A percentile compares a stretch with the other conserved stretches of the same genome.
These are phyloP conservation scores for Globomyces pollinis-pini DNA, from an alignment of 192 early-diverging fungal genomes.

Conservation along the genomic window DNA sequence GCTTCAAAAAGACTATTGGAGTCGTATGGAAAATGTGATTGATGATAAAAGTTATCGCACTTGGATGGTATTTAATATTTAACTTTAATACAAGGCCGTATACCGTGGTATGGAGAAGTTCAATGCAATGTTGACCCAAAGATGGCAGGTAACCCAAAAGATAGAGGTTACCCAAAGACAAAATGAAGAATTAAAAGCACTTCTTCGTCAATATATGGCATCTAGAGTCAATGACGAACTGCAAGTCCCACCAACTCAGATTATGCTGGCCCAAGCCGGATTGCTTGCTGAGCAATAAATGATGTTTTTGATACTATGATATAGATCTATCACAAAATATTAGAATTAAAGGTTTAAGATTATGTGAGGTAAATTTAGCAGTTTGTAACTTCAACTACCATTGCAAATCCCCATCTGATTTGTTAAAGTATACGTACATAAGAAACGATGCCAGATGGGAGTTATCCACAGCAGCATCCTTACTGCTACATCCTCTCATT, in stretches of 20 bases:
- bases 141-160: conserved; percentile 34
- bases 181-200: conserved; percentile 43
- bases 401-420: too few relatives aligned
- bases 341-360: too few relatives aligned
- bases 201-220: conserved; percentile 47
- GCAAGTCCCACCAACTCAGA: conserved; percentile 44
- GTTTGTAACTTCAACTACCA: too few relatives aligned
- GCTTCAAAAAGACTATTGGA: conserved; percentile 42
- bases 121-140: conserved; percentile 33
- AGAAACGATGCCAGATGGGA: too few relatives aligned
- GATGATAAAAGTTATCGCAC: conserved; percentile 42
- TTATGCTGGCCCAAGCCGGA: conserved; percentile 41
- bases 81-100: conserved; percentile 32
- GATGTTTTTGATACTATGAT: too few relatives aligned
- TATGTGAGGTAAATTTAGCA: too few relatives aligned
- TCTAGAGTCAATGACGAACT: conserved; percentile 49
- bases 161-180: conserved; percentile 34
- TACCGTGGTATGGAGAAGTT: conserved; percentile 44
- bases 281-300: conserved; percentile 5
- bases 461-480: too few relatives aligned
- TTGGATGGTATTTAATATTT: conserved; percentile 31
- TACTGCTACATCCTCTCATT: too few relatives aligned
- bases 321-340: too few relatives aligned
- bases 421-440: too few relatives aligned
- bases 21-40: conserved; percentile 38